Base-by-base conservation (phyloP, 2,329 filamentous ascomycete species). In the Diaporthe vaccinii region DNA sequence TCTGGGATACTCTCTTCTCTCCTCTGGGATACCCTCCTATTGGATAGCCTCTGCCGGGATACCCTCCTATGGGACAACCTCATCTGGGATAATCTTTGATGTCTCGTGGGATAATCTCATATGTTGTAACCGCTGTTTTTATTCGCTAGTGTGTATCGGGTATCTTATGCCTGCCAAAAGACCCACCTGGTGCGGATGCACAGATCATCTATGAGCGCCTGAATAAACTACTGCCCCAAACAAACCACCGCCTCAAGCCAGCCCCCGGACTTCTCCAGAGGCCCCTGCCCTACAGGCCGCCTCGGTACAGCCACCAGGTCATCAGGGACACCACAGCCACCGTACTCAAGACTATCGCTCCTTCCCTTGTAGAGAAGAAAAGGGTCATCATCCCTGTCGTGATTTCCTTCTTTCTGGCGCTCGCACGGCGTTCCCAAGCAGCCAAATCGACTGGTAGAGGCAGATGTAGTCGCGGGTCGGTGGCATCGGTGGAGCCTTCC, bases 331-430 rank as follows among this genome's bases (percentile, higher is more conserved):
- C 75, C 3, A 85, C 78, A 44, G 89, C 74, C 58, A 87, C 70
- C 22, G 87, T 85, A 2, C 82, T 82, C 49, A 91, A 79, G 15
- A 88, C 81, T 74, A 85, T 79, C 4, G 87, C 87, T 2, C 88
- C 89, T 78, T 89, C 84, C 76, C 83, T 85, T 15, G 89, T 91
- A 78, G 88, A 88, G 82, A 88, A 89, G 55, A 91, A 80, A 59
- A 90, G 84, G 82, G 89, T 89, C 68, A 86, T 86, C 87, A 88
- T 90, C 10, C 90, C 90, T 2, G 88, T 86, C 62, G 88, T 79
- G 36, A 86, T 77, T 81, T 90, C 88, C 76, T 83, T 85, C 76
- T 83, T 81, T 69, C 88, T 82, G 28, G 87, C 88, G 14, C 84
- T 84, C 25, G 82, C 83, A 36, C 90, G 84, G 72, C 89, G 84